phyloP scores from a whole-genome alignment of 768 basidiomycete genomes.

The Termitomyces sp. region DNA sequence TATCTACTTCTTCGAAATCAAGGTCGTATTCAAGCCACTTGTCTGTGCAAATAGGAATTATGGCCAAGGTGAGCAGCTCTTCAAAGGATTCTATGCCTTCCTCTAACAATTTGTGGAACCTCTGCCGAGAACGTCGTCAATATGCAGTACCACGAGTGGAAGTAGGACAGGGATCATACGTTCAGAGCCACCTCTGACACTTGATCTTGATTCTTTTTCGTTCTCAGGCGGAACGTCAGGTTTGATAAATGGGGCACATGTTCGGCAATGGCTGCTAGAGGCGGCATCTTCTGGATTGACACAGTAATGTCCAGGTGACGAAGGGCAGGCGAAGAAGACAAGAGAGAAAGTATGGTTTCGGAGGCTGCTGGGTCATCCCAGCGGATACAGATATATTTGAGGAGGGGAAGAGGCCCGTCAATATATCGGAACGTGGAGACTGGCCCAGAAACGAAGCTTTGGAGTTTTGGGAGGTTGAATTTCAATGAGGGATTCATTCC shows the following conservation, averaged over 20 bases:
- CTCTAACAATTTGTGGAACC: not conserved
- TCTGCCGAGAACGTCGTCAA: not conserved
- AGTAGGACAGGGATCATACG: not conserved
- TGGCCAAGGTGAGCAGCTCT: not conserved
- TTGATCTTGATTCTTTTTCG: not conserved
- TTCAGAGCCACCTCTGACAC: not conserved
- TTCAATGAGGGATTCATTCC: not conserved
- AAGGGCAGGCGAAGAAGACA: conserved; percentile 1
- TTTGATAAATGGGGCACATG: not conserved
- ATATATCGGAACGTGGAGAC: not conserved
- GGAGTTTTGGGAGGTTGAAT: not conserved
- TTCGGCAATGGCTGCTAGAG: not conserved
- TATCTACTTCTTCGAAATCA: not conserved
- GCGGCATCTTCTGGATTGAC: not conserved
- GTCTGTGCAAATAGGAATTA: not conserved
- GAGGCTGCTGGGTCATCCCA: not conserved
- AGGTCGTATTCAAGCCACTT: not conserved
- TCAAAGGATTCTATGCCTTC: not conserved
- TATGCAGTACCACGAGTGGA: not conserved
- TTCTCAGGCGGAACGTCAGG: not conserved
- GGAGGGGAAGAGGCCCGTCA: not conserved
- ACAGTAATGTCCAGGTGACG: not conserved
- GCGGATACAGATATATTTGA: not conserved
- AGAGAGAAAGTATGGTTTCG: not conserved
- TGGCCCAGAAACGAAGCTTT: not conserved